Conservation (phyloP, 352 stramenopile genomes). For the Phytopythium aichiense region DNA sequence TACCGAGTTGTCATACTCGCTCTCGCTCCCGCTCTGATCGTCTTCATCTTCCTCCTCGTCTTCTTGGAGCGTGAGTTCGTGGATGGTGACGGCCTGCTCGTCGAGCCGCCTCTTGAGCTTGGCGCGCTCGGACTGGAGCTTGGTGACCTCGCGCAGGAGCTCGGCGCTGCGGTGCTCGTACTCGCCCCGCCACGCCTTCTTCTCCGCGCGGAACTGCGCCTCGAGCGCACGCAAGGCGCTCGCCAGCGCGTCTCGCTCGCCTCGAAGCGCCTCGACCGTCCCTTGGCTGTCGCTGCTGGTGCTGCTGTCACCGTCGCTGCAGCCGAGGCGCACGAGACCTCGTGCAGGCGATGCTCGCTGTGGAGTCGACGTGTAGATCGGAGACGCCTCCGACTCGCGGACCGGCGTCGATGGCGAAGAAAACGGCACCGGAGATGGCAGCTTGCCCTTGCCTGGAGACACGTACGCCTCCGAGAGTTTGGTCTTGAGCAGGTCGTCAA, state of each 20-base stretch:
- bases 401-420: neutral
- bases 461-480: slow-evolving; percentile 31
- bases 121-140: slow-evolving; percentile 32
- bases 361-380: neutral
- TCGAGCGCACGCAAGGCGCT: slow-evolving; percentile 22
- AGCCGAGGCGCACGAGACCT: neutral
- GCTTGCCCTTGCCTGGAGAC: slow-evolving; percentile 25
- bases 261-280: neutral
- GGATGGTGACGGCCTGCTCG: slow-evolving; percentile 69
- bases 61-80: slow-evolving; percentile 75
- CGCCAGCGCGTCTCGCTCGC: slow-evolving; percentile 23
- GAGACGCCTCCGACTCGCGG: slow-evolving; percentile 2
- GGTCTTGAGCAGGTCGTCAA: slow-evolving; percentile 60
- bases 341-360: neutral
- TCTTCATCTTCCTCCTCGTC: slow-evolving; percentile 33
- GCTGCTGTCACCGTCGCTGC: neutral
- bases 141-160: slow-evolving; percentile 35
- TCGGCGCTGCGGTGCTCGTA: slow-evolving; percentile 30
- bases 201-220: slow-evolving; percentile 17
- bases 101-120: slow-evolving; percentile 44
- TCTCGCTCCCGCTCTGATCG: neutral
- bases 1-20: neutral
- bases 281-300: neutral
- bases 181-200: slow-evolving; percentile 21
- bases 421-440: neutral